Conservation (phyloP, 306 rosid genomes). For the Mucuna pruriens region DNA sequence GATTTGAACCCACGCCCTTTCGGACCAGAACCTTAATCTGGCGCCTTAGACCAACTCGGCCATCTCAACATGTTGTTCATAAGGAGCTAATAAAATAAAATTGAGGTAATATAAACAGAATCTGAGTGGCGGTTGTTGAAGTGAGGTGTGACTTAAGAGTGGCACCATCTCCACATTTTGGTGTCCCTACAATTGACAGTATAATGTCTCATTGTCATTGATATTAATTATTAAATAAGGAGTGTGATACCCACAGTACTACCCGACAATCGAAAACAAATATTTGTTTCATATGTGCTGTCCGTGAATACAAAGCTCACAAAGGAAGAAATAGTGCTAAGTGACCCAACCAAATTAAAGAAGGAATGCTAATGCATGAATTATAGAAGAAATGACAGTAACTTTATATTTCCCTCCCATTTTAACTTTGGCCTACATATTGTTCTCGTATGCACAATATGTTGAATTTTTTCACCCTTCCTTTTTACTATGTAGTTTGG, state of each 20-base stretch:
- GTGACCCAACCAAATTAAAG: slow-evolving; percentile 25
- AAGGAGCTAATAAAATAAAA: not conserved
- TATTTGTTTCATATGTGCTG: slow-evolving; percentile 22
- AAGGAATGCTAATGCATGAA: not conserved
- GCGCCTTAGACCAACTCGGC: slow-evolving; percentile 65
- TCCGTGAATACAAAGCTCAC: slow-evolving; percentile 28
- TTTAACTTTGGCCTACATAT: not conserved
- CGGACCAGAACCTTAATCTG: slow-evolving; percentile 57
- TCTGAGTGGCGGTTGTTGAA: not conserved
- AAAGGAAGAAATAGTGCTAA: not conserved
- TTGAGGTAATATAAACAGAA: not conserved
- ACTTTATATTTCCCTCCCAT: slow-evolving; percentile 6
- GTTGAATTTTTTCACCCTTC: not conserved
- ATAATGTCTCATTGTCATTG: slow-evolving; percentile 1
- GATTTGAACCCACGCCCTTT: slow-evolving; percentile 66
- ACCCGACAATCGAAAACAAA: slow-evolving; percentile 31
- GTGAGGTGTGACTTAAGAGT: not conserved
- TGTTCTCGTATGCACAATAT: not conserved
- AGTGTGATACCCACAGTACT: not conserved
- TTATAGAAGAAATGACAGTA: not conserved
- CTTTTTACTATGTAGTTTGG: not conserved
- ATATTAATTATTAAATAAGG: not conserved
- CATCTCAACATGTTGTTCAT: slow-evolving; percentile 36
- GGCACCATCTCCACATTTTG: not conserved
- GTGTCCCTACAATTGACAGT: slow-evolving; percentile 38